Evolutionary conservation across 768 basidiomycete species (phyloP).

Genomic region (Tephrocybe sp.): DNA sequence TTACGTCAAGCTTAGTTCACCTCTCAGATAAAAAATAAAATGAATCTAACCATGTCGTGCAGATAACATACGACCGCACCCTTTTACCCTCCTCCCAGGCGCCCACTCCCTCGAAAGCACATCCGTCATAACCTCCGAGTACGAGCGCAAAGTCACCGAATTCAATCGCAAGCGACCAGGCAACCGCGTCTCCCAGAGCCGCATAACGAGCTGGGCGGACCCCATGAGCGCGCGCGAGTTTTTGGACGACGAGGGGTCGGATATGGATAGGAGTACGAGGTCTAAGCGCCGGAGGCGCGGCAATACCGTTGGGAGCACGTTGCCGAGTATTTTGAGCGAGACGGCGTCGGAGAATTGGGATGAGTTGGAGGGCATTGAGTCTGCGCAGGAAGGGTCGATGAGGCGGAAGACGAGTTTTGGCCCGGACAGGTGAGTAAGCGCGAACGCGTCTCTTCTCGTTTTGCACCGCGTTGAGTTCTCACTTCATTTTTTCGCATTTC

Average conservation of each 20-base stretch:
- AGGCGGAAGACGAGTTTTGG: slow-evolving; percentile 19
- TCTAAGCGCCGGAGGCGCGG: slow-evolving; percentile 2
- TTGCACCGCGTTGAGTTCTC: slow-evolving; percentile 1
- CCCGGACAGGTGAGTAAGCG: slow-evolving; percentile 27
- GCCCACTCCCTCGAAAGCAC: slow-evolving; percentile 17
- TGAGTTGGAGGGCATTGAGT: slow-evolving; percentile 8
- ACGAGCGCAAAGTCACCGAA: slow-evolving; percentile 32
- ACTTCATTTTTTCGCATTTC: background rate
- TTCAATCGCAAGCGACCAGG: slow-evolving; percentile 41
- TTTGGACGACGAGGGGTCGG: slow-evolving; percentile 25
- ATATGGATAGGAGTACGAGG: slow-evolving; percentile 13
- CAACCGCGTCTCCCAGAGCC: slow-evolving; percentile 31
- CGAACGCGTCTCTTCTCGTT: background rate
- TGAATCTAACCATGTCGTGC: background rate
- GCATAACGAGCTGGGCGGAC: slow-evolving; percentile 56
- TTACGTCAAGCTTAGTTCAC: slow-evolving; percentile 10
- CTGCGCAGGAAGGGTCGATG: slow-evolving; percentile 16
- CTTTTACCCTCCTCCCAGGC: slow-evolving; percentile 20
- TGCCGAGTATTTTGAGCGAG: slow-evolving; percentile 11
- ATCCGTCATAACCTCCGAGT: slow-evolving; percentile 21
- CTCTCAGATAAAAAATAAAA: too few relatives aligned
- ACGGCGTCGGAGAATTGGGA: slow-evolving; percentile 10
- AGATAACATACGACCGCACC: slow-evolving; percentile 19
- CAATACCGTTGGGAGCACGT: slow-evolving; percentile 1
- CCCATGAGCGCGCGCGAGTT: slow-evolving; percentile 40